These are phyloP conservation scores for Colletotrichum sp. DNA, from an alignment of 2,329 filamentous ascomycete genomes.

Conservation along the genomic window DNA sequence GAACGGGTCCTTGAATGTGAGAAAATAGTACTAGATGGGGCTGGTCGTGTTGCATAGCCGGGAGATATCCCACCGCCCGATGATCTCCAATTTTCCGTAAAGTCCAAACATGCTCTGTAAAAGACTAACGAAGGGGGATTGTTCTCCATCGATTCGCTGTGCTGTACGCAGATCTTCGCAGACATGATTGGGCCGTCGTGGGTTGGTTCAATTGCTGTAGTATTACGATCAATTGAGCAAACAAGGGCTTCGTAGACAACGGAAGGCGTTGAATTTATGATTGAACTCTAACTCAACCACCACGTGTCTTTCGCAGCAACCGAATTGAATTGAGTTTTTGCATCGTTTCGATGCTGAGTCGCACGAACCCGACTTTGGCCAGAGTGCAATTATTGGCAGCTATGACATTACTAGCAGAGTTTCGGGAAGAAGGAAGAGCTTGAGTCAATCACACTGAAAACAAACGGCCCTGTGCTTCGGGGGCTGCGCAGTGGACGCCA, in stretches of 20 bases:
- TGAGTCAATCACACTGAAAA: background rate
- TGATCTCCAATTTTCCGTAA: background rate
- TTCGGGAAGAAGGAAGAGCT: slow-evolving; percentile 1
- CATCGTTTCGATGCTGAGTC: background rate
- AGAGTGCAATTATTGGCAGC: background rate
- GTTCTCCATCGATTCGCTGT: background rate
- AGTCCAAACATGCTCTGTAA: background rate
- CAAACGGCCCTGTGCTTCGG: background rate
- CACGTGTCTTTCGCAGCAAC: background rate
- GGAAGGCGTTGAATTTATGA: background rate
- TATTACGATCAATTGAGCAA: background rate
- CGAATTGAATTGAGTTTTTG: background rate
- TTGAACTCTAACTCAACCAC: background rate
- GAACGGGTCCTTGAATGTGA: background rate
- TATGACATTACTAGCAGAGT: slow-evolving; percentile 2
- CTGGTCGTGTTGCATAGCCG: background rate
- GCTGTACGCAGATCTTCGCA: background rate
- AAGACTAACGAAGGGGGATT: background rate
- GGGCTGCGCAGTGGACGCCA: background rate
- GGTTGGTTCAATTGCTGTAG: background rate
- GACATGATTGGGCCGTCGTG: background rate
- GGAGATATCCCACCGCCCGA: background rate
- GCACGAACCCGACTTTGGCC: background rate
- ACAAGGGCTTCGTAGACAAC: background rate
- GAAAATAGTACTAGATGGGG: background rate